These are phyloP conservation scores for Diophrys appendiculata DNA, from an alignment of 73 alveolate species.

Conservation along the genomic window DNA sequence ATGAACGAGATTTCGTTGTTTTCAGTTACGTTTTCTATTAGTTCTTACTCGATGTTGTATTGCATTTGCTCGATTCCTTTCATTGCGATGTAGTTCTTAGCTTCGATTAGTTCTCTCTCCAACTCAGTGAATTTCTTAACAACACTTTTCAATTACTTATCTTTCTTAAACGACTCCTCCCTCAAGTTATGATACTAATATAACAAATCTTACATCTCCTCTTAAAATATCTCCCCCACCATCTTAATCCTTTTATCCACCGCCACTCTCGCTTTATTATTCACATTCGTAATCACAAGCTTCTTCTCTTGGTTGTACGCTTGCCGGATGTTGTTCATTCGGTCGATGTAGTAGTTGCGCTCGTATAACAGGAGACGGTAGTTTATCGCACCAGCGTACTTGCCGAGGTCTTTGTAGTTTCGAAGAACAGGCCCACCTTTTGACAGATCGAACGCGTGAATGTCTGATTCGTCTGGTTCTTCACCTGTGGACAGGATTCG, in stretches of 20 bases:
- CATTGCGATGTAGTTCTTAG: background rate
- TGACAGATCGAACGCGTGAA: background rate
- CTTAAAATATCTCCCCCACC: background rate
- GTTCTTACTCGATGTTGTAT: background rate
- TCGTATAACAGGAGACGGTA: background rate
- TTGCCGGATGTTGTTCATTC: background rate
- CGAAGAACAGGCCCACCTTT: background rate
- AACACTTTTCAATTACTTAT: background rate
- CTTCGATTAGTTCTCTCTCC: background rate
- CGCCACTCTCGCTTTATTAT: background rate
- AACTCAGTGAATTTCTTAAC: background rate
- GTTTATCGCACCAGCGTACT: background rate
- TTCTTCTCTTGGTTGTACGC: background rate
- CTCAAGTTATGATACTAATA: background rate
- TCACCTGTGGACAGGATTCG: background rate
- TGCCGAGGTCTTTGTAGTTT: background rate
- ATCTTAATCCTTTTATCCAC: background rate
- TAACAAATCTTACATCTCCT: background rate
- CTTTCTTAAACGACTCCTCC: background rate
- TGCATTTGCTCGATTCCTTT: background rate
- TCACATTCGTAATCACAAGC: background rate
- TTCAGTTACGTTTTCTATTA: background rate
- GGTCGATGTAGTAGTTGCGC: background rate
- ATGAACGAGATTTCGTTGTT: background rate
- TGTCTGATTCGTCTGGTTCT: background rate